A percentile compares a stretch with the other conserved stretches of the same genome.
phyloP scores from a whole-genome alignment of 78 protist genomes.

The slime mould (Dictyostelium discoideum) region dicty_2.7 NC_007089.4:5092501-5093000 shows the following conservation, averaged over 20 bases:
- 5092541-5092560: conserved; percentile 95
- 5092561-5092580: conserved; percentile 92
- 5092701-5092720: conserved; percentile 97
- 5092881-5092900: conserved; percentile 48
- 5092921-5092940: too few species aligned
- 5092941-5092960: conserved; percentile 44
- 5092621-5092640: conserved; percentile 89
- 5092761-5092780: conserved; percentile 97
- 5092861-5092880: conserved; percentile 40
- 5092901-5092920: background rate
- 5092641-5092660: conserved; percentile 90
- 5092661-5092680: conserved; percentile 88
- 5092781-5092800: conserved; percentile 97
- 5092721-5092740: conserved; percentile 99
- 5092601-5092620: conserved; percentile 88
- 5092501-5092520: conserved; percentile 68
- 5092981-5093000: conserved; percentile 65
- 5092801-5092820: conserved; percentile 88
- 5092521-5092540: conserved; percentile 64
- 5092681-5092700: conserved; percentile 32
- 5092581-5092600: conserved; percentile 90
- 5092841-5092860: conserved; percentile 74
- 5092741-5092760: conserved; percentile 96
- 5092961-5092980: conserved; percentile 51
- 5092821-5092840: conserved; percentile 79